Conservation (phyloP, 2,329 filamentous ascomycete species). For the Verticillium nubilum region DNA sequence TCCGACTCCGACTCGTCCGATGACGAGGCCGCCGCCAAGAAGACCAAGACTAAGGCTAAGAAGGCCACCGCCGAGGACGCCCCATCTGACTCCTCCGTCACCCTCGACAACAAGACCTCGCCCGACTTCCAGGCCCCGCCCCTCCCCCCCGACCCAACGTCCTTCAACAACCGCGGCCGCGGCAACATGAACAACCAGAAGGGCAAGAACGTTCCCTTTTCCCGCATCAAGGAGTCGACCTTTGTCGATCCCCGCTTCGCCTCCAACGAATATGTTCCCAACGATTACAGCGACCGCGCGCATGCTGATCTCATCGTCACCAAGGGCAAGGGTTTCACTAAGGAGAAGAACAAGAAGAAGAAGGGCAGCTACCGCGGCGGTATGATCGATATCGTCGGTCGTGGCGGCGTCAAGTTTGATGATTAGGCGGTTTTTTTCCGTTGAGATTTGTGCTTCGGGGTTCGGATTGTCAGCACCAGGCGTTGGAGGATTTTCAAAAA, state of each 20-base stretch:
- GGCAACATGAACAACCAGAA: conserved; percentile 30
- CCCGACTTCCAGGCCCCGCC: conserved; percentile 43
- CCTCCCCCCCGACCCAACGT: conserved; percentile 45
- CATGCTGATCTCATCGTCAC: conserved; percentile 86
- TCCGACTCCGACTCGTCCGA: conserved; percentile 16
- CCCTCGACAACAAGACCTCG: conserved; percentile 47
- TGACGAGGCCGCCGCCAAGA: conserved; percentile 11
- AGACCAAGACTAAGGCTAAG: conserved; percentile 19
- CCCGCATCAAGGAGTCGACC: conserved; percentile 65
- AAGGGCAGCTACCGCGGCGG: conserved; percentile 87
- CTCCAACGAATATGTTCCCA: conserved; percentile 76
- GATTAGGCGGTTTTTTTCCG: conserved; percentile 49
- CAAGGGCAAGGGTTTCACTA: conserved; percentile 94
- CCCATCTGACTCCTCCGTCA: conserved; percentile 34
- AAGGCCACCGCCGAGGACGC: conserved; percentile 35
- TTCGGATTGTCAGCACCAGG: background rate
- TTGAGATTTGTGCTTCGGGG: background rate
- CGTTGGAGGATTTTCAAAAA: background rate
- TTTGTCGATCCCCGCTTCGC: conserved; percentile 63
- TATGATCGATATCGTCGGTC: conserved; percentile 72
- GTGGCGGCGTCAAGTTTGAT: conserved; percentile 91
- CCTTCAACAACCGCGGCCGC: conserved; percentile 28
- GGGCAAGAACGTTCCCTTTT: conserved; percentile 65
- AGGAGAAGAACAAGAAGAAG: conserved; percentile 99
- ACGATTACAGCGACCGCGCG: conserved; percentile 85